Percentiles rank a stretch among this genome's conserved stretches.
Evolutionary conservation across 768 basidiomycete genomes (phyloP).

Genomic region (Suillus hirtellus): DNA sequence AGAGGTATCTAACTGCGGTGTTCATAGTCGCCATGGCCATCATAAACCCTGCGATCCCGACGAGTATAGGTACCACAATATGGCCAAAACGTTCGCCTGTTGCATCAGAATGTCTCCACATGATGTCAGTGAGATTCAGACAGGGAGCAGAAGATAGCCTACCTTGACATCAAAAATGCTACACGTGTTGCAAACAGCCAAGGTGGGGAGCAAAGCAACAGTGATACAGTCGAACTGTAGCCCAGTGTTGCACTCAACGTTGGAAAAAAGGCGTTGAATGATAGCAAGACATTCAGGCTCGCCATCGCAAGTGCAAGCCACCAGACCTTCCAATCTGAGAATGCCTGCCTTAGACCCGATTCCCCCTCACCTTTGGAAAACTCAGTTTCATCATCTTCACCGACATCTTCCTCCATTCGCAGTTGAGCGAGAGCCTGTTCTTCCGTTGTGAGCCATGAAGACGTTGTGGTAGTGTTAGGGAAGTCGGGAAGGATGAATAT

Average conservation of each 20-base stretch:
- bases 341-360: constrained; percentile 55
- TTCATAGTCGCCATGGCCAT: constrained; percentile 67
- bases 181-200: constrained; percentile 63
- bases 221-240: constrained; percentile 59
- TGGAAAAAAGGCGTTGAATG: constrained; percentile 82
- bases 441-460: constrained; percentile 57
- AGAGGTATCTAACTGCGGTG: constrained; percentile 60
- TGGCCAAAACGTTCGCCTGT: constrained; percentile 72
- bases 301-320: constrained; percentile 68
- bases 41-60: constrained; percentile 70
- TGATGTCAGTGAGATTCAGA: not conserved
- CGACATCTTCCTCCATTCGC: constrained; percentile 66
- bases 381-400: constrained; percentile 50
- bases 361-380: constrained; percentile 27
- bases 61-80: constrained; percentile 48
- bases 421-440: constrained; percentile 57
- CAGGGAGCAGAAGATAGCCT: constrained; percentile 9
- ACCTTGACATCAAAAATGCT: constrained; percentile 56
- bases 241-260: constrained; percentile 75
- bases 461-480: constrained; percentile 56
- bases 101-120: constrained; percentile 65
- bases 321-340: constrained; percentile 85
- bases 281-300: constrained; percentile 56
- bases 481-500: constrained; percentile 76
- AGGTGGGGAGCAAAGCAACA: constrained; percentile 71